phyloP scores from a whole-genome alignment of 768 basidiomycete species.

The Galerina sulciceps region DNA sequence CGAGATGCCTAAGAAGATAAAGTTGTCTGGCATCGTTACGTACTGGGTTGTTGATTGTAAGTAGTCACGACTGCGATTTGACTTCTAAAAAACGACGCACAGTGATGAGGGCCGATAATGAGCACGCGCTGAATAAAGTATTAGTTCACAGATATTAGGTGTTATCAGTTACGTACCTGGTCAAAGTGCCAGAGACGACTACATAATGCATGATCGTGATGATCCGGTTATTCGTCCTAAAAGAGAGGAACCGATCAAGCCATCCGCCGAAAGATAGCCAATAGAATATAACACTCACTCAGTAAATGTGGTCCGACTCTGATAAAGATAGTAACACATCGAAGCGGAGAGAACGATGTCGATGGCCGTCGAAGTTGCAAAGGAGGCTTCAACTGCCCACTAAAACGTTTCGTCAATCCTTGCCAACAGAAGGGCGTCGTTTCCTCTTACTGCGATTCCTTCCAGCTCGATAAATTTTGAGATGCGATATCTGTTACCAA shows the following conservation, averaged over 20 bases:
- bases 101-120: constrained; percentile 41
- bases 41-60: constrained; percentile 26
- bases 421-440: neutral
- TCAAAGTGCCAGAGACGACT: constrained; percentile 36
- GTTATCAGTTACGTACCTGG: constrained; percentile 24
- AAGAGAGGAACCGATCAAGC: neutral
- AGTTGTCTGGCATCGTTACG: constrained; percentile 26
- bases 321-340: constrained; percentile 34
- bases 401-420: constrained; percentile 11
- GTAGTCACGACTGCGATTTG: no score
- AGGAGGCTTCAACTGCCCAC: constrained; percentile 45
- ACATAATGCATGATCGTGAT: constrained; percentile 37
- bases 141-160: neutral
- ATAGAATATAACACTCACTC: constrained; percentile 16
- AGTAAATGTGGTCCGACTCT: constrained; percentile 23
- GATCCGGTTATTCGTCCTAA: constrained; percentile 33
- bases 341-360: constrained; percentile 40
- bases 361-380: constrained; percentile 42
- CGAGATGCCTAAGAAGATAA: constrained; percentile 44
- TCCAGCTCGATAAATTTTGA: constrained; percentile 30
- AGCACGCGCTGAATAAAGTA: constrained; percentile 39
- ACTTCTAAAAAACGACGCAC: constrained; percentile 24
- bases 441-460: constrained; percentile 31
- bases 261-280: neutral
- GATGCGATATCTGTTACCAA: constrained; percentile 28